Percentiles rank a stretch among this genome's conserved stretches.
phyloP scores from a whole-genome alignment of 2,329 filamentous ascomycete species.

The Waltergamsia citrina region DNA sequence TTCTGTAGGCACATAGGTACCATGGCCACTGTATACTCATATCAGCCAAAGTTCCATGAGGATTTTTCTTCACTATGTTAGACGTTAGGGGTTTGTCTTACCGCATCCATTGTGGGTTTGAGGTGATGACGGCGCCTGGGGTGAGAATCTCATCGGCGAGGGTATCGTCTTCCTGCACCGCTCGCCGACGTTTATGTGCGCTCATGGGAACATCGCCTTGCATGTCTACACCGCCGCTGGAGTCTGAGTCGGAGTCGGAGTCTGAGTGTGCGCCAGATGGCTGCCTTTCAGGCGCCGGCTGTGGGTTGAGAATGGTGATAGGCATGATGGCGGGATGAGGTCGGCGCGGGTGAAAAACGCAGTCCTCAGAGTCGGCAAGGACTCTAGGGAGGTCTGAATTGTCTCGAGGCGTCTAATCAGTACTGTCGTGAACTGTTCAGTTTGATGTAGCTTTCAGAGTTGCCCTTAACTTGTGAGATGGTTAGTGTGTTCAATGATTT shows the following conservation, averaged over 20 bases:
- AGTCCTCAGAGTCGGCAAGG: too few species aligned
- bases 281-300: constrained; percentile 17
- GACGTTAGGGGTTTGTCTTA: too few species aligned
- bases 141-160: constrained; percentile 58
- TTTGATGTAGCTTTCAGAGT: too few species aligned
- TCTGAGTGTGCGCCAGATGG: constrained; percentile 9
- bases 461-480: too few species aligned
- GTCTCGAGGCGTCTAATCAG: too few species aligned
- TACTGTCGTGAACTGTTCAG: too few species aligned
- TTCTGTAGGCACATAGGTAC: constrained; percentile 63
- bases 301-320: constrained; percentile 36
- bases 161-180: constrained; percentile 13
- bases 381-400: too few species aligned
- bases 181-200: constrained; percentile 26
- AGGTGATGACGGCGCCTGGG: constrained; percentile 79
- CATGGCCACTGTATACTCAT: constrained; percentile 61
- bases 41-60: too few species aligned
- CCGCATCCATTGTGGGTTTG: constrained; percentile 96
- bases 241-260: constrained; percentile 27
- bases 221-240: constrained; percentile 34
- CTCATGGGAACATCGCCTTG: constrained; percentile 36
- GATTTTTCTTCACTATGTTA: too few species aligned
- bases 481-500: too few species aligned
- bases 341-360: too few species aligned
- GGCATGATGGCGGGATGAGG: too few species aligned